Evolutionary conservation across 352 stramenopile genomes (phyloP).

Genomic region (Pythium angustatum): DNA sequence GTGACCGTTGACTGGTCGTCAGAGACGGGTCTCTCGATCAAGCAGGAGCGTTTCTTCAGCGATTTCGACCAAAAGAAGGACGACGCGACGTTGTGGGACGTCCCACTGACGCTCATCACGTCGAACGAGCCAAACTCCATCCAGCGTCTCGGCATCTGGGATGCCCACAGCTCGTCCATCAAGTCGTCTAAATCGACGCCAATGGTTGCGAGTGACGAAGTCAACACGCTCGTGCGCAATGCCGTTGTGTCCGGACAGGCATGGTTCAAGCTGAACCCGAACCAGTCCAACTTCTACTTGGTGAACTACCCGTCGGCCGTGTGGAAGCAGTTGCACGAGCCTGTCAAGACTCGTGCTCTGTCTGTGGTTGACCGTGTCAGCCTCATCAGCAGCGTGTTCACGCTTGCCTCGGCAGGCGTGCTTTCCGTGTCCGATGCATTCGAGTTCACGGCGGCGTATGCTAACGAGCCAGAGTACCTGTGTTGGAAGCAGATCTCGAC

Average conservation of each 20-base stretch:
- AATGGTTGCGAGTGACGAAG: conserved; percentile 73
- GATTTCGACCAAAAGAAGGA: conserved; percentile 74
- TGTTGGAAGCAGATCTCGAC: conserved; percentile 73
- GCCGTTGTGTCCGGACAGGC: conserved; percentile 44
- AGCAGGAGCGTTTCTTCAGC: conserved; percentile 93
- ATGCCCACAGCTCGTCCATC: conserved; percentile 39
- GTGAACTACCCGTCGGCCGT: conserved; percentile 91
- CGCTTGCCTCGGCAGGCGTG: conserved; percentile 76
- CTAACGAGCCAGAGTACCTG: conserved; percentile 55
- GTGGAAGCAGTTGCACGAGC: conserved; percentile 78
- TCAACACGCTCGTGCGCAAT: conserved; percentile 78
- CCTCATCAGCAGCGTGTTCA: conserved; percentile 91
- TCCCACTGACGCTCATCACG: conserved; percentile 80
- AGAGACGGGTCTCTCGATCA: conserved; percentile 70
- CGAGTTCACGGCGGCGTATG: conserved; percentile 62
- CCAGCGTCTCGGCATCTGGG: conserved; percentile 71
- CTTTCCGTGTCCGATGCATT: conserved; percentile 51
- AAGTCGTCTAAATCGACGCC: conserved; percentile 29
- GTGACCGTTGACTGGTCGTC: conserved; percentile 74
- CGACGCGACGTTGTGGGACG: conserved; percentile 79
- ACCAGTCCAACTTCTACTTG: conserved; percentile 93
- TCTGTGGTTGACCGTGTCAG: conserved; percentile 89
- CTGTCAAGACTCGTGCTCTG: conserved; percentile 52
- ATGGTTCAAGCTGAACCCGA: conserved; percentile 97
- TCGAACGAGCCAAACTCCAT: conserved; percentile 43